These are phyloP conservation scores for Cyclotella cryptica DNA, from an alignment of 108 stramenopile genomes.

Conservation along the genomic window DNA sequence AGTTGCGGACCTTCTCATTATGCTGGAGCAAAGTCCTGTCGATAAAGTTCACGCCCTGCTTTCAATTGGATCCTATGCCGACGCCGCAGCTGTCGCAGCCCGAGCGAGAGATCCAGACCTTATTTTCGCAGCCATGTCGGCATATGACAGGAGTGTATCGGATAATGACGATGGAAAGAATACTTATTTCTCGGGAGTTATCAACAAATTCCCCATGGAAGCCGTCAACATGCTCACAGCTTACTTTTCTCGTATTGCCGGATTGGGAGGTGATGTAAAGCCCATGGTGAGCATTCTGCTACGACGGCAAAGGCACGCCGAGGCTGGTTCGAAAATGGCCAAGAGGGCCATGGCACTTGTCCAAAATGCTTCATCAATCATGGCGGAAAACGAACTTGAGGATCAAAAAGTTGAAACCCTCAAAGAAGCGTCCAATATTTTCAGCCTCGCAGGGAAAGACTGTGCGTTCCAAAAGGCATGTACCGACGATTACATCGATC, in stretches of 20 bases:
- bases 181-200: slow-evolving; percentile 62
- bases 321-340: slow-evolving; percentile 68
- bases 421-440: slow-evolving; percentile 76
- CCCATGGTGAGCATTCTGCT: slow-evolving; percentile 63
- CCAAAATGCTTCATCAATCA: slow-evolving; percentile 43
- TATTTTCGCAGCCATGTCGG: slow-evolving; percentile 67
- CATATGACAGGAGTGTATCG: slow-evolving; percentile 63
- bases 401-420: slow-evolving; percentile 27
- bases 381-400: slow-evolving; percentile 29
- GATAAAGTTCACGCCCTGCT: slow-evolving; percentile 88
- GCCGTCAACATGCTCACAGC: slow-evolving; percentile 71
- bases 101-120: slow-evolving; percentile 77
- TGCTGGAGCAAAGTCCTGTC: slow-evolving; percentile 75
- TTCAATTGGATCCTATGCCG: slow-evolving; percentile 73
- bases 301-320: slow-evolving; percentile 62
- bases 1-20: slow-evolving; percentile 78
- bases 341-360: slow-evolving; percentile 61
- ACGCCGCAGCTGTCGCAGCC: slow-evolving; percentile 81
- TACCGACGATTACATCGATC: slow-evolving; percentile 80
- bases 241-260: slow-evolving; percentile 39
- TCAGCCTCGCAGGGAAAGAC: slow-evolving; percentile 77
- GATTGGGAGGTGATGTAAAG: slow-evolving; percentile 52
- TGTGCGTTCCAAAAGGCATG: slow-evolving; percentile 76
- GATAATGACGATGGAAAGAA: slow-evolving; percentile 42
- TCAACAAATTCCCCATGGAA: slow-evolving; percentile 78